Base-by-base conservation (phyloP, 1,284 basidiomycete genomes). In the Melampsora occidentalis region DNA sequence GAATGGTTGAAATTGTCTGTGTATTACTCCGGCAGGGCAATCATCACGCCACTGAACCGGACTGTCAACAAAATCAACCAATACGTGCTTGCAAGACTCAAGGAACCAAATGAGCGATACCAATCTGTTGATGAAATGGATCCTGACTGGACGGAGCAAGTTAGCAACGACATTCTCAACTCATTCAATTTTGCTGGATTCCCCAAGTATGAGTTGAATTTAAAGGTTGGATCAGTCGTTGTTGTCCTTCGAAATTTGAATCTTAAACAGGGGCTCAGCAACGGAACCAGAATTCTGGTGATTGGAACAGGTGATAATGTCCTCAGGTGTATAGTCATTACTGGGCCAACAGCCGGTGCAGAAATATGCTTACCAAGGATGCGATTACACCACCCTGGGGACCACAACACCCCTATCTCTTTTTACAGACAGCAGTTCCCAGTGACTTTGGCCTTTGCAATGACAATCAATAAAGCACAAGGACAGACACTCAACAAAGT, bases 401-500 rank as follows among this genome's bases (percentile, higher is more conserved):
- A 22, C 4, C 18, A 59, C 5, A 6, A 20, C 1, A n/a, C 28
- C 42, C n/a, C 28, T 2, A 35, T 70, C 9, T n/a, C 51, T 35
- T 61, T 70, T 25, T 39, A 31, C 5, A 18, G 53, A 42, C 61
- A 5, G 12, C 57, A 70, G 39, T 61, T 70, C 20, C 69, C 57
- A n/a, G 20, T 70, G 2, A 9, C 51, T 9, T 39, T 61, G 33
- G 31, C 69, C 5, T 70, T 61, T 61, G 53, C 51, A 10, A 28
- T 70, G 9, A 61, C 53, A 9, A 70, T 70, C 16, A 70, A 70
- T 53, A 70, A 70, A 42, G 51, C 69, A 1, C 69, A 61, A 42
- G 69, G 69, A 1, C 53, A 70, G 42, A 20, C 57, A 1, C 33
- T 70, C 0, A 9, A 39, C 1, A 20, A 5, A 39, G 69, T 70